Percentiles rank a stretch among this genome's conserved stretches.
Conservation (phyloP, 2,329 filamentous ascomycete species). For the Fusarium napiforme region DNA sequence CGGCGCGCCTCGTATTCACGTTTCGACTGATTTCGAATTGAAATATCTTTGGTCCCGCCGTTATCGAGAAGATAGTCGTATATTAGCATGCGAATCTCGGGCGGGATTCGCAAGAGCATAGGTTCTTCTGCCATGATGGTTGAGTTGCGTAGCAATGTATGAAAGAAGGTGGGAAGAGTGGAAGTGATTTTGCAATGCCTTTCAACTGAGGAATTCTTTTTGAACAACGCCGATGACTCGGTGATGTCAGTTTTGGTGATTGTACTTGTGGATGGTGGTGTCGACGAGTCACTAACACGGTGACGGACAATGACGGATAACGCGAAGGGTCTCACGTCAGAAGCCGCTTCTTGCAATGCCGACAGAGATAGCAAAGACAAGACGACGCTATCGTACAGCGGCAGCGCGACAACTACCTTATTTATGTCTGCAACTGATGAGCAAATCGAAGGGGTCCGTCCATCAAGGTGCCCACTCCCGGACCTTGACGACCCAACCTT, state of each 20-base stretch:
- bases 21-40: constrained; percentile 53
- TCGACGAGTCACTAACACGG: constrained; percentile 16
- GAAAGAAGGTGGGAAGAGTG: neutral
- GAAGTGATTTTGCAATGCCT: neutral
- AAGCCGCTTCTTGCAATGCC: constrained; percentile 8
- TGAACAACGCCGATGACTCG: constrained; percentile 2
- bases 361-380: constrained; percentile 20
- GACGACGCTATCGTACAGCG: neutral
- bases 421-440: constrained; percentile 38
- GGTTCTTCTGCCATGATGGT: constrained; percentile 37
- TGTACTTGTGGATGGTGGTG: constrained; percentile 19
- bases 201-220: neutral
- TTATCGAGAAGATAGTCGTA: constrained; percentile 58
- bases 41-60: constrained; percentile 51
- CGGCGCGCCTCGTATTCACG: constrained; percentile 37
- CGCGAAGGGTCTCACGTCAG: constrained; percentile 35
- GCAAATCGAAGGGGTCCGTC: constrained; percentile 23
- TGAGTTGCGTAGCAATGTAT: neutral
- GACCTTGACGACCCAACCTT: constrained; percentile 29
- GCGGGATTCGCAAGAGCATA: constrained; percentile 50
- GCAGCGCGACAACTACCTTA: constrained; percentile 3
- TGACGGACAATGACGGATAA: constrained; percentile 22
- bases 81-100: constrained; percentile 57
- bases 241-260: constrained; percentile 21
- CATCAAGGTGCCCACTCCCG: constrained; percentile 42